phyloP scores from a whole-genome alignment of 2,329 filamentous ascomycete species.

The Penicillium sp. region DNA sequence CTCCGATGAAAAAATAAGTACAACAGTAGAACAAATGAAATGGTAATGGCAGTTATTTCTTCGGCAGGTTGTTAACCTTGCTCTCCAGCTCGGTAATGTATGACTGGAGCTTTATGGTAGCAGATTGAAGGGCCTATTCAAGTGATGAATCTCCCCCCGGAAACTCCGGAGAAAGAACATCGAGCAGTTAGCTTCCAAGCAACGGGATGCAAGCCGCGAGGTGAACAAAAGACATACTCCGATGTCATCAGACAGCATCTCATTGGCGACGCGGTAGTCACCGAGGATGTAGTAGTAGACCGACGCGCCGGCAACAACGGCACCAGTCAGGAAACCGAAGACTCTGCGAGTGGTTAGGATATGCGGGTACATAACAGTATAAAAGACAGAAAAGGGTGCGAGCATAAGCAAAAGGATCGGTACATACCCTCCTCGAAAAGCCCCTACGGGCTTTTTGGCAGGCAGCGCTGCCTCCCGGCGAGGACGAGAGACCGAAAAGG shows the following conservation, averaged over 20 bases:
- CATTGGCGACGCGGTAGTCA: slow-evolving; percentile 91
- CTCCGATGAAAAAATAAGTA: slow-evolving; percentile 12
- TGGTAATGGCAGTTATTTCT: slow-evolving; percentile 51
- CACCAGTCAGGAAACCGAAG: slow-evolving; percentile 87
- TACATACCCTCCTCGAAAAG: slow-evolving; percentile 69
- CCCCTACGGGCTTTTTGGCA: slow-evolving; percentile 65
- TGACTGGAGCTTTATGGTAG: slow-evolving; percentile 79
- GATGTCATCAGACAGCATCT: slow-evolving; percentile 91
- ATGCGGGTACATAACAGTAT: neutral
- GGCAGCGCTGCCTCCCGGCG: slow-evolving; percentile 46
- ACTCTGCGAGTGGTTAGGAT: slow-evolving; percentile 55
- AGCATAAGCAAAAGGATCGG: neutral
- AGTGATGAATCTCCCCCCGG: slow-evolving; percentile 1
- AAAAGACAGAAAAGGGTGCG: neutral
- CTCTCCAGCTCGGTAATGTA: slow-evolving; percentile 82
- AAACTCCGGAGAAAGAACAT: slow-evolving; percentile 1
- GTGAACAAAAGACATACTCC: slow-evolving; percentile 63
- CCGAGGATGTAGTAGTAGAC: slow-evolving; percentile 92
- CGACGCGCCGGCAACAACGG: slow-evolving; percentile 71
- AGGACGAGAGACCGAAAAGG: slow-evolving; percentile 40
- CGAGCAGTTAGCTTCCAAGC: neutral
- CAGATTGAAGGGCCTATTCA: slow-evolving; percentile 74
- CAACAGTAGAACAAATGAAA: neutral
- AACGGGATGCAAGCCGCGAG: neutral
- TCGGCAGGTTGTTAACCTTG: slow-evolving; percentile 67